Conservation (phyloP, 177 flowering plant species). For the Vitis hybrid region DNA sequence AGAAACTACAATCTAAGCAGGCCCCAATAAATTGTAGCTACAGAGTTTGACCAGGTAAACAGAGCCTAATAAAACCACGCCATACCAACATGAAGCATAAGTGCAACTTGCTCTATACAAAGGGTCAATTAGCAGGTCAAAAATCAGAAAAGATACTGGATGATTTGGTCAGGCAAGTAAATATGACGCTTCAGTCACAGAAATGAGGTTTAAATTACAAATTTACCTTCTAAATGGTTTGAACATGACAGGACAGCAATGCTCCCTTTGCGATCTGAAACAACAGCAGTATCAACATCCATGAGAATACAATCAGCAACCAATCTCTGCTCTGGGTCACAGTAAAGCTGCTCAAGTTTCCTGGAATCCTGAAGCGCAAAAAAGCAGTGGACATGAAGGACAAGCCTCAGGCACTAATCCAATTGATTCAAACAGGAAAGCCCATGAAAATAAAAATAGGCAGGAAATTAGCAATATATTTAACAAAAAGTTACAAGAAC, state of each 20-base stretch:
- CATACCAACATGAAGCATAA: no score
- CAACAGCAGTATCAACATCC: conserved; percentile 78
- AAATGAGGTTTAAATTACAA: background rate
- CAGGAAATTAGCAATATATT: background rate
- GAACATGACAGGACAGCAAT: conserved; percentile 69
- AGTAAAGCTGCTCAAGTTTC: conserved; percentile 76
- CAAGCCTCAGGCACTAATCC: background rate
- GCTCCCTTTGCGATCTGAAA: conserved; percentile 89
- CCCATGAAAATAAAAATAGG: background rate
- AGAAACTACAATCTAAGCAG: no score
- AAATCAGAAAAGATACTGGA: no score
- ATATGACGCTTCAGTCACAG: no score
- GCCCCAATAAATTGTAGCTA: no score
- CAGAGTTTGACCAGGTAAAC: no score
- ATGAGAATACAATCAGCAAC: conserved; percentile 92
- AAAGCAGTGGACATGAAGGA: conserved; percentile 7
- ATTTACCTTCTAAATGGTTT: conserved; percentile 57
- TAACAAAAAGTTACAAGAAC: background rate
- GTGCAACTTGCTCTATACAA: no score
- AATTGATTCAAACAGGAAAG: background rate
- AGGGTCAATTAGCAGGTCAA: no score
- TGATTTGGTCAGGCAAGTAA: no score
- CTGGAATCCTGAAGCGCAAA: conserved; percentile 46
- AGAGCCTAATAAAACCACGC: no score
- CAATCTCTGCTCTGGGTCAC: conserved; percentile 89